phyloP scores from a whole-genome alignment of 192 early-diverging fungal genomes.

The Helicostylum pulchrum region DNA sequence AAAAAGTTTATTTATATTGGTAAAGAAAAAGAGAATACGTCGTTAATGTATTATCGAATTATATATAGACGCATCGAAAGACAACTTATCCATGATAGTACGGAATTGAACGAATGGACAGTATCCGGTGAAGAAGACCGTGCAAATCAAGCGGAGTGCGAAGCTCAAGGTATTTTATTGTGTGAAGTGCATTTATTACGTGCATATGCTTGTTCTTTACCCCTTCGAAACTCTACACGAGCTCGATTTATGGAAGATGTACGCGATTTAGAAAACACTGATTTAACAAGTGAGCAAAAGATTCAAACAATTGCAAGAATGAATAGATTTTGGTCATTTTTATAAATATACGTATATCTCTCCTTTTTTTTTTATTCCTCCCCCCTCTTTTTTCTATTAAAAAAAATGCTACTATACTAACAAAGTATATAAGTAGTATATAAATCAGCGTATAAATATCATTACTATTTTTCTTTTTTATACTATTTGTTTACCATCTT shows the following conservation, averaged over 20 bases:
- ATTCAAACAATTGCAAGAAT: slow-evolving; percentile 59
- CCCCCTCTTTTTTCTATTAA: no score
- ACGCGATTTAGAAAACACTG: slow-evolving; percentile 67
- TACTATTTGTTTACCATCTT: no score
- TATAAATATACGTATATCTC: slow-evolving; percentile 20
- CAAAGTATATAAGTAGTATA: no score
- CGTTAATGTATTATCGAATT: neutral
- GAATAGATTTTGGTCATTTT: slow-evolving; percentile 63
- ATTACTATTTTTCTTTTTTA: no score
- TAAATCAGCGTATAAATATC: no score
- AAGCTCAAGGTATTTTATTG: slow-evolving; percentile 61
- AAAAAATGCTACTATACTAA: no score
- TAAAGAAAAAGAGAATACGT: neutral
- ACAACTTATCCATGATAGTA: slow-evolving; percentile 1
- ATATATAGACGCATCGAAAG: slow-evolving; percentile 20
- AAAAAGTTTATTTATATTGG: no score
- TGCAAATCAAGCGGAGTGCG: slow-evolving; percentile 43
- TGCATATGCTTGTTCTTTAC: slow-evolving; percentile 41
- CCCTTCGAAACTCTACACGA: slow-evolving; percentile 46
- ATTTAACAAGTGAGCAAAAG: slow-evolving; percentile 50
- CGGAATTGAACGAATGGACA: no score
- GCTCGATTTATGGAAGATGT: slow-evolving; percentile 75
- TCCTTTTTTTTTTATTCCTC: no score
- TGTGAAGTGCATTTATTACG: slow-evolving; percentile 63
- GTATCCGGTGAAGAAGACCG: no score